A percentile compares a stretch with the other conserved stretches of the same genome.
Evolutionary conservation across 306 rosid species (phyloP).

Genomic region (Aeschynomene evenia): DNA sequence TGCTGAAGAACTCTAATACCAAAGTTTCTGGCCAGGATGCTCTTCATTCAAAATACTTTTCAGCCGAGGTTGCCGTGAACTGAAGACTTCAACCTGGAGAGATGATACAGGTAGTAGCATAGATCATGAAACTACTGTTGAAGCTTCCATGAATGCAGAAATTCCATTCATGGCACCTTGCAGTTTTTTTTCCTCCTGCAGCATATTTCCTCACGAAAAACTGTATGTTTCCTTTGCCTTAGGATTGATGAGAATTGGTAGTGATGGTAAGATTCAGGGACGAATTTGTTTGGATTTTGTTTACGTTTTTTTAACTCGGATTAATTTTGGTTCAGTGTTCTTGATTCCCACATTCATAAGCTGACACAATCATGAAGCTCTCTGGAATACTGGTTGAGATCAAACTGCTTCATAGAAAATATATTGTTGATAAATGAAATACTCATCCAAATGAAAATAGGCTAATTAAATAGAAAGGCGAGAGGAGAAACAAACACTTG

Average conservation of each 20-base stretch:
- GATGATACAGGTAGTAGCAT: conserved; percentile 15
- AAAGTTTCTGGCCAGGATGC: conserved; percentile 51
- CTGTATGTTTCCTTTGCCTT: conserved; percentile 17
- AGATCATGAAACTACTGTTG: conserved; percentile 20
- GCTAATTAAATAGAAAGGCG: no score
- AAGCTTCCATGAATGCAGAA: conserved; percentile 30
- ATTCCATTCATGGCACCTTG: conserved; percentile 29
- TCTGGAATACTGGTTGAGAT: no score
- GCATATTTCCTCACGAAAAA: conserved; percentile 26
- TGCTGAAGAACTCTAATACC: conserved; percentile 48
- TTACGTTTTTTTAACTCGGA: conserved; percentile 17
- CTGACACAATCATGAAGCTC: background rate
- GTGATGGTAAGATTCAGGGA: conserved; percentile 18
- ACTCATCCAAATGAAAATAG: no score
- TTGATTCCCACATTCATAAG: background rate
- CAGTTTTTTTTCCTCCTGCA: conserved; percentile 7
- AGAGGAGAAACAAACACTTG: no score
- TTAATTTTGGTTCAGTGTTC: conserved; percentile 6
- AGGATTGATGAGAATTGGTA: conserved; percentile 30
- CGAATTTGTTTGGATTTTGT: conserved; percentile 23
- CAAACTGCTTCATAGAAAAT: no score
- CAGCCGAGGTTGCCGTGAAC: conserved; percentile 71
- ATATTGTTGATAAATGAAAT: no score
- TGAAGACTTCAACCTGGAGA: conserved; percentile 35
- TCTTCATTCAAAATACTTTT: conserved; percentile 43